These are phyloP conservation scores for Stenogyne calaminthoides DNA, from an alignment of 305 asterid genomes.

Conservation along the genomic window DNA sequence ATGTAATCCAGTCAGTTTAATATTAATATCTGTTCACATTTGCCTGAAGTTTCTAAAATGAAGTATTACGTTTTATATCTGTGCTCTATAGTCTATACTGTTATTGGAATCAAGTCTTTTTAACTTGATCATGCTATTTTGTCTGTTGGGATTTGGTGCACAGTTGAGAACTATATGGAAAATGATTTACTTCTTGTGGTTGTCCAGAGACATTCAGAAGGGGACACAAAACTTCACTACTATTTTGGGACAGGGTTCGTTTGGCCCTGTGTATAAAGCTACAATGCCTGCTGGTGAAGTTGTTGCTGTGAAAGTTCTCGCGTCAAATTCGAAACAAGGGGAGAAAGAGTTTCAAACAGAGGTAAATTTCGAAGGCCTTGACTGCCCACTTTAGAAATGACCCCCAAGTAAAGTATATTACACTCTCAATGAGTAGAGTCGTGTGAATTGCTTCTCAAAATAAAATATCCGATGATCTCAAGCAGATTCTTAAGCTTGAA, in stretches of 20 bases:
- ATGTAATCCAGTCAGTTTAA: slow-evolving; percentile 38
- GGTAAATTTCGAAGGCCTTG: slow-evolving; percentile 46
- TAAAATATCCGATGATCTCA: neutral
- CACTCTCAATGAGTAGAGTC: neutral
- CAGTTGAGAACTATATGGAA: slow-evolving; percentile 11
- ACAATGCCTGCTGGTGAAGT: slow-evolving; percentile 77
- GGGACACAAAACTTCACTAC: slow-evolving; percentile 90
- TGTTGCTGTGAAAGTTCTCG: slow-evolving; percentile 98
- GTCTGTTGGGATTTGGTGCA: slow-evolving; percentile 13
- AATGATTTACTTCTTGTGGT: slow-evolving; percentile 26
- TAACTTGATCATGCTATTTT: slow-evolving; percentile 10
- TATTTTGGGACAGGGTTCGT: slow-evolving; percentile 90
- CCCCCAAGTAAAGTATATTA: neutral
- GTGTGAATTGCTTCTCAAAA: neutral
- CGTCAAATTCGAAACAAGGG: slow-evolving; percentile 96
- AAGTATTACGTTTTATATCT: neutral
- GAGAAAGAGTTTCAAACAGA: slow-evolving; percentile 96
- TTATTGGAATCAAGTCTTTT: neutral
- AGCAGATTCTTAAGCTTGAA: slow-evolving; percentile 9
- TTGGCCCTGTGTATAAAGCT: slow-evolving; percentile 97
- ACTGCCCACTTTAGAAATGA: slow-evolving; percentile 13
- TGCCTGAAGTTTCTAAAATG: neutral
- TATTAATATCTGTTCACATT: slow-evolving; percentile 15
- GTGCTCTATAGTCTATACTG: neutral
- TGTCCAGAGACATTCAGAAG: slow-evolving; percentile 85